Evolutionary conservation across 345 rosid genomes (phyloP).

Genomic region (Limnanthes douglasii): DNA sequence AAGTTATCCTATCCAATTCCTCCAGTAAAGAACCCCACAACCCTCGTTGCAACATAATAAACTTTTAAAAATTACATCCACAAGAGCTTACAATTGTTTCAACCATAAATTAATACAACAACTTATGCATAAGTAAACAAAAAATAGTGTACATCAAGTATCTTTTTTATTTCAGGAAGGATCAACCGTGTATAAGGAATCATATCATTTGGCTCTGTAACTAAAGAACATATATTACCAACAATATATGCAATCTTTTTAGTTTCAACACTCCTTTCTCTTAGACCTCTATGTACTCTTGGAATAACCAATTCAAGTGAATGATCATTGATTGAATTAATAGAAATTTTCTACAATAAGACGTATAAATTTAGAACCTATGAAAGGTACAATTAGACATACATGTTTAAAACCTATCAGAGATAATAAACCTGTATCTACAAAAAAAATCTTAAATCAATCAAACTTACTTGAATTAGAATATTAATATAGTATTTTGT

Average conservation of each 20-base stretch:
- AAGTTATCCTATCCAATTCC: conserved; percentile 99
- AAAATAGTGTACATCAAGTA: conserved; percentile 12
- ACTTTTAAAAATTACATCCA: conserved; percentile 99
- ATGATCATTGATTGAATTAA: conserved; percentile 91
- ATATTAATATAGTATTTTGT: conserved; percentile 92
- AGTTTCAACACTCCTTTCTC: conserved; percentile 94
- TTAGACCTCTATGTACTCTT: conserved; percentile 90
- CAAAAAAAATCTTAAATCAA: conserved; percentile 3
- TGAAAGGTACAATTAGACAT: conserved; percentile 12
- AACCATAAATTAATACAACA: conserved; percentile 3
- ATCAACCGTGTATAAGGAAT: conserved; percentile 92
- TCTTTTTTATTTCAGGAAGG: conserved; percentile 99
- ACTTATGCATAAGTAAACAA: conserved; percentile 1
- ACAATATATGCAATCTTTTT: conserved; percentile 95
- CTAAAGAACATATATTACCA: conserved; percentile 97
- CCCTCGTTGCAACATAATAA: conserved; percentile 94
- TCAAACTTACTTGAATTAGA: conserved; percentile 72
- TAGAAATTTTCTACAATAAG: conserved; percentile 72
- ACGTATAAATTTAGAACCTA: conserved; percentile 10
- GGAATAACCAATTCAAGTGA: conserved; percentile 94
- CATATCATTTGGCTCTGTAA: conserved; percentile 97
- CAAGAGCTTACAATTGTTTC: conserved; percentile 54
- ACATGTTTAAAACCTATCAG: conserved; percentile 6
- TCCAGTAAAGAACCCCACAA: conserved; percentile 87
- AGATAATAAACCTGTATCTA: conserved; percentile 1